Conservation (phyloP, 2,329 filamentous ascomycete genomes). For the Fusarium chaquense region DNA sequence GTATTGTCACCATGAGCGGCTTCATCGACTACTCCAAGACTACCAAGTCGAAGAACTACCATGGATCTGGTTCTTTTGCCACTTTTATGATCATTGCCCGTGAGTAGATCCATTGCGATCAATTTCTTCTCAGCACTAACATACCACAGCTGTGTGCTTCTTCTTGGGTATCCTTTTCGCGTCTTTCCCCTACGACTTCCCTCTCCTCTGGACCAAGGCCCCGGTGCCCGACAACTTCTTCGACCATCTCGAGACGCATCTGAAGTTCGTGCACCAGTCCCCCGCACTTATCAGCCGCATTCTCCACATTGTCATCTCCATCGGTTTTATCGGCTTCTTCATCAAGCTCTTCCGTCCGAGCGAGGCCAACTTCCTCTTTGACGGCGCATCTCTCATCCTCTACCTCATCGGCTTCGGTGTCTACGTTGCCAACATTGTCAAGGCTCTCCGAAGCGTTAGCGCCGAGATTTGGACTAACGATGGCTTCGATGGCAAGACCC, state of each 20-base stretch:
- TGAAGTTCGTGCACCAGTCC: constrained; percentile 89
- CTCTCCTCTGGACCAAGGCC: constrained; percentile 82
- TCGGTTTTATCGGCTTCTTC: constrained; percentile 89
- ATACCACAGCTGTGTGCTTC: constrained; percentile 81
- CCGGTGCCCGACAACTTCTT: constrained; percentile 77
- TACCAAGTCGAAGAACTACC: constrained; percentile 68
- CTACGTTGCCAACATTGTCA: constrained; percentile 96
- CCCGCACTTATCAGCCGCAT: constrained; percentile 93
- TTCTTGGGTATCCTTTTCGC: constrained; percentile 99
- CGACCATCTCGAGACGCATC: constrained; percentile 87
- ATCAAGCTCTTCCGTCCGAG: constrained; percentile 94
- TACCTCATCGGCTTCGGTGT: constrained; percentile 91
- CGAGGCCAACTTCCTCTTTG: constrained; percentile 96
- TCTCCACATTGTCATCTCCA: constrained; percentile 90
- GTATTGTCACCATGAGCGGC: constrained; percentile 47
- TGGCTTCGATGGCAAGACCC: constrained; percentile 53
- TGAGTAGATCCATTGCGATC: constrained; percentile 62
- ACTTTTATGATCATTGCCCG: constrained; percentile 97
- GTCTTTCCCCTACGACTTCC: constrained; percentile 94
- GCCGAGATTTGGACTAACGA: constrained; percentile 71
- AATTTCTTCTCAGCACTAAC: constrained; percentile 16
- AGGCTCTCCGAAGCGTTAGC: constrained; percentile 87
- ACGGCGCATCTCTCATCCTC: constrained; percentile 81
- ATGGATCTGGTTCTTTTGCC: constrained; percentile 80
- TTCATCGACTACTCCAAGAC: constrained; percentile 68